A percentile compares a stretch with the other conserved stretches of the same genome.
These are phyloP conservation scores for Starmerella potacharoeniae DNA, from an alignment of 805 yeast genomes.

Conservation along the genomic window DNA sequence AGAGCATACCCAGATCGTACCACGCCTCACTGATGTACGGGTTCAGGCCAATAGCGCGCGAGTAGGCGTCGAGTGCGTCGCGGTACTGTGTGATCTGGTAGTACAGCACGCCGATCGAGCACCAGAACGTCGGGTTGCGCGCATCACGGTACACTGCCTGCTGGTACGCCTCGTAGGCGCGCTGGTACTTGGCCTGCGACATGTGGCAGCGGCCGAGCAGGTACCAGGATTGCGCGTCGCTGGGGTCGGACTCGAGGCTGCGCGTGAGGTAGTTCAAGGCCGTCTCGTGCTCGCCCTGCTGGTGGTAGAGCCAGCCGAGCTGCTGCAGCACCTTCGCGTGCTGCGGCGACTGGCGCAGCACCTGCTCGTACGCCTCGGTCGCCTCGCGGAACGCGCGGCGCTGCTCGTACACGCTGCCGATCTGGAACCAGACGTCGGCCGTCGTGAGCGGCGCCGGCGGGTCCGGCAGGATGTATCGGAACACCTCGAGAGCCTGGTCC, in stretches of 20 bases:
- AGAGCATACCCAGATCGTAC: conserved; percentile 95
- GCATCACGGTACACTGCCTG: conserved; percentile 96
- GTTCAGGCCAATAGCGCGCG: conserved; percentile 87
- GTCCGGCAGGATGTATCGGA: conserved; percentile 75
- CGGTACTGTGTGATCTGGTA: conserved; percentile 93
- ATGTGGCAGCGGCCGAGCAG: conserved; percentile 92
- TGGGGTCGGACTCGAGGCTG: conserved; percentile 76
- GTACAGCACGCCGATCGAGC: conserved; percentile 86
- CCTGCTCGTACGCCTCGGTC: conserved; percentile 89
- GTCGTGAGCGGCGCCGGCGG: conserved; percentile 96
- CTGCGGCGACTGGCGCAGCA: conserved; percentile 74
- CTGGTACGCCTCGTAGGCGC: conserved; percentile 96
- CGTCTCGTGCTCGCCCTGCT: conserved; percentile 56
- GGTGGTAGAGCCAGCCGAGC: conserved; percentile 86
- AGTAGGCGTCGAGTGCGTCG: conserved; percentile 95
- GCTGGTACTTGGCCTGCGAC: conserved; percentile 89
- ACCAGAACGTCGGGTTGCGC: conserved; percentile 97
- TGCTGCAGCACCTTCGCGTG: conserved; percentile 95
- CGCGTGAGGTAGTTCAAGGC: conserved; percentile 75
- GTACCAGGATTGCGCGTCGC: conserved; percentile 96
- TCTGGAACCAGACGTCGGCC: conserved; percentile 97
- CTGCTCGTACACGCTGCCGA: conserved; percentile 90
- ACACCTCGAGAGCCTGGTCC: conserved; percentile 82
- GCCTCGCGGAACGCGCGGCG: conserved; percentile 87
- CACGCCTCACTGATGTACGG: conserved; percentile 96